Conservation (phyloP, 352 stramenopile species). For the Albugo laibachii region DNA sequence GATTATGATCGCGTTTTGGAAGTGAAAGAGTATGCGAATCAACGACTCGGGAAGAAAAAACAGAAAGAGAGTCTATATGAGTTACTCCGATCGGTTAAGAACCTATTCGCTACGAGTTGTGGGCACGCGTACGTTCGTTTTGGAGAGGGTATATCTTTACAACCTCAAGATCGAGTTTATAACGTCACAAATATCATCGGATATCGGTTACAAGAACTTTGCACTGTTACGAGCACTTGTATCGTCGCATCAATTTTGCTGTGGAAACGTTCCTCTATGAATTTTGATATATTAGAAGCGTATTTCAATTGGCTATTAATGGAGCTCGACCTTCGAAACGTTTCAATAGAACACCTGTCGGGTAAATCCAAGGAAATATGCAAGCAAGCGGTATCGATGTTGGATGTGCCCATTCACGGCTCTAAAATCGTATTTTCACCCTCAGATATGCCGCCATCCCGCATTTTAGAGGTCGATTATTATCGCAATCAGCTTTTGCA, state of each 20-base stretch:
- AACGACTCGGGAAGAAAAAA: slow-evolving; percentile 74
- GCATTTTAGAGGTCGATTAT: slow-evolving; percentile 54
- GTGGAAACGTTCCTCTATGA: slow-evolving; percentile 47
- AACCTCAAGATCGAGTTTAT: slow-evolving; percentile 22
- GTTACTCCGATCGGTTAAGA: slow-evolving; percentile 51
- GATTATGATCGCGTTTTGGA: slow-evolving; percentile 83
- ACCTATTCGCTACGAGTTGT: slow-evolving; percentile 37
- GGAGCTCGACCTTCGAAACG: slow-evolving; percentile 17
- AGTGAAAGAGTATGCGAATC: slow-evolving; percentile 69
- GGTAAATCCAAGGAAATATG: slow-evolving; percentile 27
- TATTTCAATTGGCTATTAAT: slow-evolving; percentile 33
- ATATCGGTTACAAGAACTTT: slow-evolving; percentile 48
- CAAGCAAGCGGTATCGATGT: slow-evolving; percentile 31
- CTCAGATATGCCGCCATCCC: slow-evolving; percentile 15
- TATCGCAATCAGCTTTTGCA: slow-evolving; percentile 76
- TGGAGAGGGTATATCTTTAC: slow-evolving; percentile 37
- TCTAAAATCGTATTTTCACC: slow-evolving; percentile 28
- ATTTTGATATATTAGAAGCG: slow-evolving; percentile 28
- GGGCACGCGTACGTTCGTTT: slow-evolving; percentile 78
- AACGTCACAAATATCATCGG: slow-evolving; percentile 27
- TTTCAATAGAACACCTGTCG: slow-evolving; percentile 29
- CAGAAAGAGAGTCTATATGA: slow-evolving; percentile 52
- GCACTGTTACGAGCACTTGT: slow-evolving; percentile 53
- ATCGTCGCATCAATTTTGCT: slow-evolving; percentile 57
- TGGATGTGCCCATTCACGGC: slow-evolving; percentile 23